These are phyloP conservation scores for Coemansia sp. DNA, from an alignment of 192 early-diverging fungal genomes.

Conservation along the genomic window DNA sequence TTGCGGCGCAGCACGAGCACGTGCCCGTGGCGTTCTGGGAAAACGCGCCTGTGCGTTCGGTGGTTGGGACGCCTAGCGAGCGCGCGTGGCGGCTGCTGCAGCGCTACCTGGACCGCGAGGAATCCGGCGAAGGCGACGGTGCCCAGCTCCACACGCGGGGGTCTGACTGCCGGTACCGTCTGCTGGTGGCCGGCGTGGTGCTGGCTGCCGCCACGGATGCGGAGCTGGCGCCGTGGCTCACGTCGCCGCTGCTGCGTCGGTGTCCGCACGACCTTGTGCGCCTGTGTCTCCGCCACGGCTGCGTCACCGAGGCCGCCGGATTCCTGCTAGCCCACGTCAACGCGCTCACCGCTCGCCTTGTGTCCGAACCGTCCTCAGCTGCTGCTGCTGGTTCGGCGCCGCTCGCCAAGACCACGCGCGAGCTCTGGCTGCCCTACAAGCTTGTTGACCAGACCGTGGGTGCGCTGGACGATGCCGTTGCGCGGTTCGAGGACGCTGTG, in stretches of 20 bases:
- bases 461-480: slow-evolving; percentile 38
- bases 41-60: slow-evolving; percentile 16
- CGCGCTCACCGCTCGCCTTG: slow-evolving; percentile 5
- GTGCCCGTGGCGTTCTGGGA: slow-evolving; percentile 42
- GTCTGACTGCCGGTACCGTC: slow-evolving; percentile 13
- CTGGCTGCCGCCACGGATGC: slow-evolving; percentile 29
- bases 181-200: slow-evolving; percentile 38
- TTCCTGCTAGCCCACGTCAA: slow-evolving; percentile 49
- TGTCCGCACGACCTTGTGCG: slow-evolving; percentile 54
- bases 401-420: slow-evolving; percentile 27
- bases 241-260: slow-evolving; percentile 24
- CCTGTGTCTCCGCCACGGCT: slow-evolving; percentile 38
- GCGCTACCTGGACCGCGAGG: slow-evolving; percentile 34
- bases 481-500: slow-evolving; percentile 39
- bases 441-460: slow-evolving; percentile 49
- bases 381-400: neutral
- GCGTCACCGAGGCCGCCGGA: slow-evolving; percentile 38
- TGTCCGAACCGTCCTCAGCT: neutral
- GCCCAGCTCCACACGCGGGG: too few species aligned
- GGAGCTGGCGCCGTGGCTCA: slow-evolving; percentile 45
- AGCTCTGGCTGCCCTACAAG: slow-evolving; percentile 50
- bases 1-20: slow-evolving; percentile 15
- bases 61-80: slow-evolving; percentile 25
- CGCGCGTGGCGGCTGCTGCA: slow-evolving; percentile 51
- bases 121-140: slow-evolving; percentile 2